These are phyloP conservation scores for Chondrostereum purpureum DNA, from an alignment of 1,284 basidiomycete genomes.

Conservation along the genomic window DNA sequence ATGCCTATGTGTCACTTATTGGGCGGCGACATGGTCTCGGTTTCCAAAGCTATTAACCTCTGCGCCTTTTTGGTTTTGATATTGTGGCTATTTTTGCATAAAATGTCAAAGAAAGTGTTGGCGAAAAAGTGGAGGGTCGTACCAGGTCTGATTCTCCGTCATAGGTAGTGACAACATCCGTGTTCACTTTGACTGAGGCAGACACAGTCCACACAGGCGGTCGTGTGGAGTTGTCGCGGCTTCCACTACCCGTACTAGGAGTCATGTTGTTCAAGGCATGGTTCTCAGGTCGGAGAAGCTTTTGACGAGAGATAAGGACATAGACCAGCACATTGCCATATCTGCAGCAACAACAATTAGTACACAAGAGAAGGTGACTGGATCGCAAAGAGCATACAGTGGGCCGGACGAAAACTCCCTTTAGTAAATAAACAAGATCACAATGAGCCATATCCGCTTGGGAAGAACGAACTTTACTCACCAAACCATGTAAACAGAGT, in stretches of 20 bases:
- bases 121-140: too few species aligned
- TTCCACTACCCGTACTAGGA: neutral
- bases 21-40: too few species aligned
- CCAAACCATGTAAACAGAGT: constrained; percentile 5
- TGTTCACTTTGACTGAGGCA: neutral
- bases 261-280: neutral
- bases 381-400: neutral
- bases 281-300: too few species aligned
- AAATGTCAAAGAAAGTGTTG: too few species aligned
- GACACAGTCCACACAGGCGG: neutral
- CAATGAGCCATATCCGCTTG: neutral
- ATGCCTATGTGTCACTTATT: too few species aligned
- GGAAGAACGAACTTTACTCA: neutral
- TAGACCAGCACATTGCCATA: neutral
- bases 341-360: neutral
- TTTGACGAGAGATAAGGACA: neutral
- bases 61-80: too few species aligned
- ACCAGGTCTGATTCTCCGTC: too few species aligned
- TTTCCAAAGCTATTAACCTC: too few species aligned
- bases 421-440: too few species aligned
- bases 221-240: neutral
- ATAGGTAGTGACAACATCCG: too few species aligned
- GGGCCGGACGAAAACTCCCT: neutral
- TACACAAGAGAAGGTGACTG: neutral
- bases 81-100: too few species aligned